phyloP scores from a whole-genome alignment of 139 green algal species.

The Nannochloris sp. region DNA sequence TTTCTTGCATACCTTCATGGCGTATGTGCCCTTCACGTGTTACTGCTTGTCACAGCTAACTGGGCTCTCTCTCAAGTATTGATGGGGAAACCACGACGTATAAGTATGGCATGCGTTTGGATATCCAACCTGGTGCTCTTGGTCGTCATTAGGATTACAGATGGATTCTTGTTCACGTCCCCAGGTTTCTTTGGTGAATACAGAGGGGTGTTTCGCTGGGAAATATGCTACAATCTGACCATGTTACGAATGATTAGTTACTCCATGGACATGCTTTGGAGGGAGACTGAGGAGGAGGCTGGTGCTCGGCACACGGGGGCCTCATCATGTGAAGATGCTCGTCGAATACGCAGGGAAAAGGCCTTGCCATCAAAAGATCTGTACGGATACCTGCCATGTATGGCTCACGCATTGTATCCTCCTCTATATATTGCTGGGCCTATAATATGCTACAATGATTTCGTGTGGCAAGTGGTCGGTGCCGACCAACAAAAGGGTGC shows the following conservation, averaged over 20 bases:
- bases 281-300: not conserved
- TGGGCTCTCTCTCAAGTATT: constrained; percentile 19
- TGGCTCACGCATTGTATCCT: constrained; percentile 73
- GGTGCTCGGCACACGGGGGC: not conserved
- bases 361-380: not conserved
- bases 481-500: constrained; percentile 7
- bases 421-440: constrained; percentile 91
- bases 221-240: constrained; percentile 85
- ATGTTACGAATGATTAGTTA: constrained; percentile 78
- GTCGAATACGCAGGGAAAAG: constrained; percentile 8
- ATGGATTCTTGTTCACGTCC: constrained; percentile 29
- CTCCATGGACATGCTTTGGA: constrained; percentile 69
- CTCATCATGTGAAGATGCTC: not conserved
- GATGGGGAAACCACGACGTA: constrained; percentile 4
- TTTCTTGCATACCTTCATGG: constrained; percentile 39
- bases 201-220: constrained; percentile 65
- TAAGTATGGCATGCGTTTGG: no score
- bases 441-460: constrained; percentile 77
- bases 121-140: constrained; percentile 32
- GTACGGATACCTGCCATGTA: constrained; percentile 41
- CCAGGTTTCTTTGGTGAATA: not conserved
- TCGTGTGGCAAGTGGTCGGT: constrained; percentile 54
- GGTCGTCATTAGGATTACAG: constrained; percentile 29
- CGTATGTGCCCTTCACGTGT: constrained; percentile 17
- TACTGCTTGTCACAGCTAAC: constrained; percentile 22